A percentile compares a stretch with the other conserved stretches of the same genome.
These are phyloP conservation scores for Hirschioporus abietinus DNA, from an alignment of 768 basidiomycete genomes.

Conservation along the genomic window DNA sequence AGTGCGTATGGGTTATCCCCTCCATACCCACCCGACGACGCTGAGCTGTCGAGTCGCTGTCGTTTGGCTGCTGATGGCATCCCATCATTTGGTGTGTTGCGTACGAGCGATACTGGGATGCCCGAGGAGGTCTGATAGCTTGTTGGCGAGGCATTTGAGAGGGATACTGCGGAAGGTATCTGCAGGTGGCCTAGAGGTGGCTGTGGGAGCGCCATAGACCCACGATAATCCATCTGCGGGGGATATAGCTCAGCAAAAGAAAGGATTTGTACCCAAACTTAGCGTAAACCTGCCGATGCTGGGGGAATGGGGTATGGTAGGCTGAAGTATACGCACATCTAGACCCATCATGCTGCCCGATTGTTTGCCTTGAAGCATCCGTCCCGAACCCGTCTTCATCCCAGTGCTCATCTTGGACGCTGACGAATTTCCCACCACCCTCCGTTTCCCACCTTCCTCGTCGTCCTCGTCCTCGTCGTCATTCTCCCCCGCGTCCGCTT, in stretches of 20 bases:
- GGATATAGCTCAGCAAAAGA: background rate
- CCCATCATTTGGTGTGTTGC: background rate
- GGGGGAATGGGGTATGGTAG: too few relatives aligned
- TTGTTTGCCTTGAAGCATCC: background rate
- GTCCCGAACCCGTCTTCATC: background rate
- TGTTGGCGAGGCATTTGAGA: background rate
- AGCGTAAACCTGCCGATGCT: too few relatives aligned
- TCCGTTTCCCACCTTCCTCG: constrained; percentile 26
- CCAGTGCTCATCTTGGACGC: background rate
- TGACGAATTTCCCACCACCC: constrained; percentile 15
- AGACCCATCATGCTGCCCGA: background rate
- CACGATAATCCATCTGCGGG: background rate
- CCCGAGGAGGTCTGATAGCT: background rate
- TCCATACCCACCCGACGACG: background rate
- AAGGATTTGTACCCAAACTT: too few relatives aligned
- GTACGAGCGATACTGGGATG: background rate
- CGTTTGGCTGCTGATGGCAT: background rate
- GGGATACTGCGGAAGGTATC: background rate
- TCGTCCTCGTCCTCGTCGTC: constrained; percentile 33
- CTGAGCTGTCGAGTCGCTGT: background rate
- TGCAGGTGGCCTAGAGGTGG: background rate
- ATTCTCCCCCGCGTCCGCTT: constrained; percentile 26
- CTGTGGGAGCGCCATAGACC: background rate
- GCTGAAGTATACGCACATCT: background rate
- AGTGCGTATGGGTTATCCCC: background rate